phyloP scores from a whole-genome alignment of 75 land plant genomes.

The Cryptomeria japonica region DNA sequence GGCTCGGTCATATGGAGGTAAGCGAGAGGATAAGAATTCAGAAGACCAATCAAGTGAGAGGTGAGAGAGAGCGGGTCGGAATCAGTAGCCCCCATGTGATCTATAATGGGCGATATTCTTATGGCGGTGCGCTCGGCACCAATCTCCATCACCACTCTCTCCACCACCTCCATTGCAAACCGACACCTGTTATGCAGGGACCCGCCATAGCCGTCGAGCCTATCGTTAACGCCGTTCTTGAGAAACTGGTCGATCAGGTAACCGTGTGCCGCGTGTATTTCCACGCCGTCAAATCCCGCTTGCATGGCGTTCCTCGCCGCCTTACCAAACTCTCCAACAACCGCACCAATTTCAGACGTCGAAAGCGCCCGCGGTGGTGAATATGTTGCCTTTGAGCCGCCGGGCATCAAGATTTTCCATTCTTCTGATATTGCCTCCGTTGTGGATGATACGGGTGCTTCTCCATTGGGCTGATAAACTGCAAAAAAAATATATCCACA shows the following conservation, averaged over 20 bases:
- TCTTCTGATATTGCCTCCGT: constrained; percentile 44
- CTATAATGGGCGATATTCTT: constrained; percentile 73
- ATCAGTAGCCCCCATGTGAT: constrained; percentile 74
- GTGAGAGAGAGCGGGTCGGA: constrained; percentile 60
- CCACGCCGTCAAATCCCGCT: constrained; percentile 90
- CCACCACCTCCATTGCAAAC: constrained; percentile 44
- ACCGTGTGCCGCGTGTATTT: constrained; percentile 85
- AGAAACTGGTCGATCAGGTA: constrained; percentile 92
- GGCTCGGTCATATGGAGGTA: constrained; percentile 81
- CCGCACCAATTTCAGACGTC: constrained; percentile 39
- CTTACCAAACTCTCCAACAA: constrained; percentile 47
- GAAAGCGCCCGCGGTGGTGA: constrained; percentile 43
- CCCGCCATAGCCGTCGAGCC: constrained; percentile 76
- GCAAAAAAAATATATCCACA: neutral
- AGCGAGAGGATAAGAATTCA: constrained; percentile 48
- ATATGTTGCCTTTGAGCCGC: constrained; percentile 33
- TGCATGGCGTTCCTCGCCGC: constrained; percentile 64
- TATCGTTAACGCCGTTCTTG: constrained; percentile 87
- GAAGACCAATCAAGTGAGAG: constrained; percentile 38
- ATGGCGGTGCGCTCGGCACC: constrained; percentile 58
- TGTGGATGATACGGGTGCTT: constrained; percentile 68
- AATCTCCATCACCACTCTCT: constrained; percentile 42
- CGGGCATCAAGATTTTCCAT: constrained; percentile 52
- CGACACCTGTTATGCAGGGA: constrained; percentile 60
- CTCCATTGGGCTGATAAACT: constrained; percentile 76